Evolutionary conservation across 192 early-diverging fungal genomes (phyloP).

Genomic region (Coemansia sp.): DNA sequence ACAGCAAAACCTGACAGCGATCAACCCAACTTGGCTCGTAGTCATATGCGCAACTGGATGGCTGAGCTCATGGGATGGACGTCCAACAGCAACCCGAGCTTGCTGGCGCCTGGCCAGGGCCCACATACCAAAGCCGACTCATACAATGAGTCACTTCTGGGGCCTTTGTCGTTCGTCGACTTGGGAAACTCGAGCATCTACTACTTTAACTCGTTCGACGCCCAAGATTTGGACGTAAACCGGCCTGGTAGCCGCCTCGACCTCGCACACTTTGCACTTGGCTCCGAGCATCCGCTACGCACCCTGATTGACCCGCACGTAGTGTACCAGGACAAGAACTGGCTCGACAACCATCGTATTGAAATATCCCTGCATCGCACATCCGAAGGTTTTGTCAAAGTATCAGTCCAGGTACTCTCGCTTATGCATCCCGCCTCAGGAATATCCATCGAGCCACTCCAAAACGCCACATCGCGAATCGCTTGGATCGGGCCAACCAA

Average conservation of each 20-base stretch:
- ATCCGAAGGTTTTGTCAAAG: constrained; percentile 31
- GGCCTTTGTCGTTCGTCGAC: constrained; percentile 34
- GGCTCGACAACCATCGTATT: constrained; percentile 48
- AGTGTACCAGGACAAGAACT: constrained; percentile 4
- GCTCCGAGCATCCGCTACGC: constrained; percentile 16
- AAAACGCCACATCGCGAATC: constrained; percentile 32
- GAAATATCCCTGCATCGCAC: constrained; percentile 35
- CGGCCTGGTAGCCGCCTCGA: constrained; percentile 19
- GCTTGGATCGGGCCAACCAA: constrained; percentile 39
- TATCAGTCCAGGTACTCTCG: constrained; percentile 32
- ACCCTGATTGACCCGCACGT: constrained; percentile 26
- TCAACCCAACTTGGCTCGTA: constrained; percentile 5
- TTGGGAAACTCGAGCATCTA: constrained; percentile 40
- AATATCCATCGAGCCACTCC: constrained; percentile 22
- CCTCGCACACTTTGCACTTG: constrained; percentile 16
- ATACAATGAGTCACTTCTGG: background rate
- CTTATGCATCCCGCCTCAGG: constrained; percentile 28
- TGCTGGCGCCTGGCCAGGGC: background rate
- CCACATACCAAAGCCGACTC: background rate
- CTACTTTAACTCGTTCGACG: constrained; percentile 30
- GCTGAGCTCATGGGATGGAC: constrained; percentile 33
- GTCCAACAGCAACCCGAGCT: background rate
- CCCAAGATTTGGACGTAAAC: constrained; percentile 3
- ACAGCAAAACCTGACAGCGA: constrained; percentile 16
- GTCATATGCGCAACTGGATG: constrained; percentile 49